Base-by-base conservation (phyloP, 139 green algal genomes). In the Chlorokybus atmophyticus region DNA sequence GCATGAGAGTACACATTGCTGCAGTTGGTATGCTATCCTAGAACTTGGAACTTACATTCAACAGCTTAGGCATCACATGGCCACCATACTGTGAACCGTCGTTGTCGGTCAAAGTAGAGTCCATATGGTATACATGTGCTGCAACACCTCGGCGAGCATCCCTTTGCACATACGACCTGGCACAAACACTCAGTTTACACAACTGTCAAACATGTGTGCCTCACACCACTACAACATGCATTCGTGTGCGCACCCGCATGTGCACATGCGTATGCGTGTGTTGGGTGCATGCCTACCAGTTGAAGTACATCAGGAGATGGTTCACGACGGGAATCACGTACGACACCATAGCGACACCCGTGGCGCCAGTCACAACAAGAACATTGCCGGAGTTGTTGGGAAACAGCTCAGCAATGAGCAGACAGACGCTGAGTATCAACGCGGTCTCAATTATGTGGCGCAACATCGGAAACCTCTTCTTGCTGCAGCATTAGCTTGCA, bases 311-410 rank as follows among this genome's bases (percentile, higher is more conserved):
- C 21, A 64, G 29, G 50, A 82, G 40, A 61, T 79, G 67, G 51
- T 75, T 73, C 10, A 64, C 40, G 30, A 81, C 60, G 1, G 76
- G 79, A 8, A 82, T 70, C 19, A 79, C 24, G 58, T 87, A 87
- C 50, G 68, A 83, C 21, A 79, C 70, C 27, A 82, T 52, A 52
- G 74, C 81, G 21, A 86, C 79, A 1, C 68, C 81, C 1, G 77
- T 85, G 32, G 76, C 80, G 0, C 79, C 81, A 2, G 79, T 82
- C 23, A 86, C 57, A 6, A 74, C 64, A 28, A 83, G 77, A 21
- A 83, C 72, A 53, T 83, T 79, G 58, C 77, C 76, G 2, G 76
- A 70, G 1, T 38, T 42, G 5, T 50, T 53, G 2, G 64, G 70
- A 21, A 69, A 71, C 7, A 53, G 26, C 2, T 52, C 30, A 4